Evolutionary conservation across 2,329 filamentous ascomycete species (phyloP).

Genomic region (Triangularia setosa): DNA sequence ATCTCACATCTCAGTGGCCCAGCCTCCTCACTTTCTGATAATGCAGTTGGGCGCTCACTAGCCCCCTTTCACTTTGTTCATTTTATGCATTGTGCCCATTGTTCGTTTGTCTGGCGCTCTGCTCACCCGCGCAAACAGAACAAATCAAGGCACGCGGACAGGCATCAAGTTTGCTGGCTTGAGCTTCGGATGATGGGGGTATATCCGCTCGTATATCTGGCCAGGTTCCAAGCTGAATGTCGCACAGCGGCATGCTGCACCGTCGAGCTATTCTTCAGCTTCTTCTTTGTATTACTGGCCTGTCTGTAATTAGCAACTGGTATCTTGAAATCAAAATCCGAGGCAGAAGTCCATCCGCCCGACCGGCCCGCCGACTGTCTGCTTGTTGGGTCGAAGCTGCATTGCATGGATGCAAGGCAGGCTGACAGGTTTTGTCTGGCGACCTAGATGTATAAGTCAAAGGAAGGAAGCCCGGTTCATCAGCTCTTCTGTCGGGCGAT

Average conservation of each 20-base stretch:
- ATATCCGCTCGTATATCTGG: background rate
- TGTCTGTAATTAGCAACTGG: background rate
- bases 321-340: background rate
- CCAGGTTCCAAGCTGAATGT: background rate
- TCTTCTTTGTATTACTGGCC: background rate
- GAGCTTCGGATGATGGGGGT: background rate
- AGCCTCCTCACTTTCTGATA: constrained; percentile 22
- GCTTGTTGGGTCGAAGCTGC: background rate
- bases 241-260: background rate
- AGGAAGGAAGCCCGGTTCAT: background rate
- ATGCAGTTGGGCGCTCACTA: background rate
- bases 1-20: constrained; percentile 15
- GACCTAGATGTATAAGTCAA: background rate
- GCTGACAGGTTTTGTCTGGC: background rate
- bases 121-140: background rate
- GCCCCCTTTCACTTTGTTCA: background rate
- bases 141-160: background rate
- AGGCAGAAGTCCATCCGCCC: background rate
- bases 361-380: background rate
- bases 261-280: background rate
- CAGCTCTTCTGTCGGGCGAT: background rate
- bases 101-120: background rate
- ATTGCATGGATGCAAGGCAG: background rate
- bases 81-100: background rate
- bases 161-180: background rate